These are phyloP conservation scores for Ceratobasidium sp. DNA, from an alignment of 1,284 basidiomycete species.

Conservation along the genomic window DNA sequence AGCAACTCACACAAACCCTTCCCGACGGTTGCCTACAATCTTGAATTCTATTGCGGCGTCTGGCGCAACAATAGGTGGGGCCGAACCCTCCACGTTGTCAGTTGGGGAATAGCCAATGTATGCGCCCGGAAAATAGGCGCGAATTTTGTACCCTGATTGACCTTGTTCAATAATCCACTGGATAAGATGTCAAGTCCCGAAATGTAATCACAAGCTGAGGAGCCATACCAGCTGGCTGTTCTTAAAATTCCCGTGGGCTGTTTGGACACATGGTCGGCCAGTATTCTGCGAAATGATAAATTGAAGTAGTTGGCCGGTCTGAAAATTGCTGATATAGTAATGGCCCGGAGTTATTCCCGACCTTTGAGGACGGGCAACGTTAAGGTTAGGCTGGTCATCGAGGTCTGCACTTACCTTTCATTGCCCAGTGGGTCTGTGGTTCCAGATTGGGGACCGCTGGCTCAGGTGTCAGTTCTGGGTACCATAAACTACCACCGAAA, in stretches of 20 bases:
- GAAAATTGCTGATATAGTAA: conserved; percentile 14
- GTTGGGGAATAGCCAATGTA: background rate
- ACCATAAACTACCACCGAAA: background rate
- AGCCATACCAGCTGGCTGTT: conserved; percentile 15
- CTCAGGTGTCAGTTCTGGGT: background rate
- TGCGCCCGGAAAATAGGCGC: conserved; percentile 1
- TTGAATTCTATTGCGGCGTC: background rate
- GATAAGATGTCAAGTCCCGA: background rate
- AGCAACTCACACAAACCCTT: conserved; percentile 7
- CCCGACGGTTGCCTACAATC: background rate
- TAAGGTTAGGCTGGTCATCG: background rate
- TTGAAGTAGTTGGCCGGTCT: conserved; percentile 1
- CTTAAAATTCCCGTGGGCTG: conserved; percentile 2
- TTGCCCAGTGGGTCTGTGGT: background rate
- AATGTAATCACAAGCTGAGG: background rate
- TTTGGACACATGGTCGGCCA: background rate
- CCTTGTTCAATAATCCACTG: conserved; percentile 32
- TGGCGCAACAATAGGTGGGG: background rate
- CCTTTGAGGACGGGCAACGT: background rate
- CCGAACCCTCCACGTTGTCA: background rate
- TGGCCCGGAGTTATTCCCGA: conserved; percentile 5
- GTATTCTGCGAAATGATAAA: background rate
- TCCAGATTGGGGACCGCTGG: background rate
- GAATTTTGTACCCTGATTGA: conserved; percentile 11
- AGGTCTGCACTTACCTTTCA: background rate